Conservation (phyloP, 108 stramenopile species). For the Cyclotella choctawhatcheeana region DNA sequence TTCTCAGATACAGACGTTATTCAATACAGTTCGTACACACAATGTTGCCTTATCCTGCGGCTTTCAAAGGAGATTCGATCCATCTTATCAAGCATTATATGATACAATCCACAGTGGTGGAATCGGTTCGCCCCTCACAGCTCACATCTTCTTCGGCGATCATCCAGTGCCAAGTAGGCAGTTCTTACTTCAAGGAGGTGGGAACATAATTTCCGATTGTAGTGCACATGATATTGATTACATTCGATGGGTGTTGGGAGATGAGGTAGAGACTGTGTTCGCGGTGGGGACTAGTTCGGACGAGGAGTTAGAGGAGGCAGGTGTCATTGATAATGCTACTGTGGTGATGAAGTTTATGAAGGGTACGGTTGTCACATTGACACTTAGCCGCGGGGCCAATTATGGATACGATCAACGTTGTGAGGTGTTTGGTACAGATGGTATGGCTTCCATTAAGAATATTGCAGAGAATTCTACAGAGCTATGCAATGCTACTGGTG, state of each 20-base stretch:
- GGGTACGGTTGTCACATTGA: slow-evolving; percentile 36
- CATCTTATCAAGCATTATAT: slow-evolving; percentile 55
- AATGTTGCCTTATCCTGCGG: slow-evolving; percentile 68
- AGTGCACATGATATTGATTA: slow-evolving; percentile 80
- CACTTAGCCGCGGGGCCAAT: slow-evolving; percentile 50
- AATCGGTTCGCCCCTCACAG: slow-evolving; percentile 51
- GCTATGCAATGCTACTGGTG: slow-evolving; percentile 48
- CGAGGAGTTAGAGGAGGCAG: slow-evolving; percentile 50
- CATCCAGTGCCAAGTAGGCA: slow-evolving; percentile 69
- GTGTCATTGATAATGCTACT: slow-evolving; percentile 75
- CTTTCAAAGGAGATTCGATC: slow-evolving; percentile 80
- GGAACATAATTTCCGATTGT: slow-evolving; percentile 76
- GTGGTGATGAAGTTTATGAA: slow-evolving; percentile 59
- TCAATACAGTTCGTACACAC: slow-evolving; percentile 28
- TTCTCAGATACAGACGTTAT: slow-evolving; percentile 43
- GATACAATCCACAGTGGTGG: slow-evolving; percentile 28
- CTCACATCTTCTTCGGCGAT: slow-evolving; percentile 71
- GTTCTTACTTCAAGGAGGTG: slow-evolving; percentile 67
- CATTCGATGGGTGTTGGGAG: slow-evolving; percentile 54
- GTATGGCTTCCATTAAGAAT: slow-evolving; percentile 55
- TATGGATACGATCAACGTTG: slow-evolving; percentile 85
- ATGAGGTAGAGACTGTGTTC: slow-evolving; percentile 62
- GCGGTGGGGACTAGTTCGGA: slow-evolving; percentile 61
- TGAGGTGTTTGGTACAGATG: slow-evolving; percentile 67
- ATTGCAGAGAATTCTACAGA: slow-evolving; percentile 41